These are phyloP conservation scores for Ustilago hordei DNA, from an alignment of 1,284 basidiomycete genomes.

Conservation along the genomic window DNA sequence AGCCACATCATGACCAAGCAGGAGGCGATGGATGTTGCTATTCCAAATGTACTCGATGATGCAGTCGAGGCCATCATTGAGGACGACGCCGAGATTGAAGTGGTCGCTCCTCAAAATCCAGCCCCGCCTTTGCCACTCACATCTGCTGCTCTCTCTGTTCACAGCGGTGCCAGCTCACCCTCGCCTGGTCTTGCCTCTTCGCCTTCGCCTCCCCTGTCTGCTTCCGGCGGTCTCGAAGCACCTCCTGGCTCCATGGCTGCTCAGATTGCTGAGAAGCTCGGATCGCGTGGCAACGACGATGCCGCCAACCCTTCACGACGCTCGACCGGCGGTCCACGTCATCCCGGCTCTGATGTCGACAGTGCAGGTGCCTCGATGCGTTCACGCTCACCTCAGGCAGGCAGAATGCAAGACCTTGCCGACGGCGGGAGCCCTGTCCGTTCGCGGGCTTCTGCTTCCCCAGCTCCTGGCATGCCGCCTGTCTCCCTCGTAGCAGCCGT, in stretches of 20 bases:
- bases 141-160: constrained; percentile 54
- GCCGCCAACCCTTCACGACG: constrained; percentile 13
- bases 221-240: constrained; percentile 46
- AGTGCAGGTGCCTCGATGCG: constrained; percentile 38
- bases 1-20: constrained; percentile 59
- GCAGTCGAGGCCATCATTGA: constrained; percentile 66
- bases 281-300: constrained; percentile 22
- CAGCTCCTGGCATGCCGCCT: constrained; percentile 28
- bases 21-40: constrained; percentile 66
- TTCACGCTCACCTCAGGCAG: constrained; percentile 49
- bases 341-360: constrained; percentile 48
- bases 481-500: constrained; percentile 40
- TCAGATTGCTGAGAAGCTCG: constrained; percentile 60
- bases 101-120: constrained; percentile 59
- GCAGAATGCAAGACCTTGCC: constrained; percentile 20
- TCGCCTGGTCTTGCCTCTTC: constrained; percentile 39
- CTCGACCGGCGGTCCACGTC: constrained; percentile 22
- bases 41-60: constrained; percentile 65
- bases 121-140: constrained; percentile 54
- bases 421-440: constrained; percentile 44
- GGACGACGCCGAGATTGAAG: constrained; percentile 61
- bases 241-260: constrained; percentile 62
- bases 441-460: constrained; percentile 39
- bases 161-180: constrained; percentile 50
- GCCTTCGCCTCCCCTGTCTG: constrained; percentile 51